Percentiles rank a stretch among this genome's conserved stretches.
These are phyloP conservation scores for Hanseniaspora guilliermondii DNA, from an alignment of 805 yeast species.

Conservation along the genomic window DNA sequence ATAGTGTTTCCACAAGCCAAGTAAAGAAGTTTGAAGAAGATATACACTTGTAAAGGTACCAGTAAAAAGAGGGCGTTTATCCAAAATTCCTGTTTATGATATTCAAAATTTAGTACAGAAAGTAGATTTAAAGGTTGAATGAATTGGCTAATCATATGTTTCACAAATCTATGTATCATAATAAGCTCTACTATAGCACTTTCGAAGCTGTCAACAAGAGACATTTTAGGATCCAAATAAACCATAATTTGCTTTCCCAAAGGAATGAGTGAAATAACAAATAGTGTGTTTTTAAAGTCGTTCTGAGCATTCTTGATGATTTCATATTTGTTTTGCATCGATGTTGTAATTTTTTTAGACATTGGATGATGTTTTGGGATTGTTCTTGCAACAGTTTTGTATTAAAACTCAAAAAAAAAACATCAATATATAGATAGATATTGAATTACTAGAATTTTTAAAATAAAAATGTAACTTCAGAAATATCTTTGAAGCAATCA, in stretches of 20 bases:
- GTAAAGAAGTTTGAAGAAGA: not conserved
- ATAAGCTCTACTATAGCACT: not conserved
- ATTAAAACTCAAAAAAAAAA: too few relatives aligned
- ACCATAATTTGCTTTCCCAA: not conserved
- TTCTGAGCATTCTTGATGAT: not conserved
- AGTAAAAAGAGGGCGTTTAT: not conserved
- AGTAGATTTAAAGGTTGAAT: not conserved
- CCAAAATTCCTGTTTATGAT: not conserved
- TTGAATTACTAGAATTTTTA: too few relatives aligned
- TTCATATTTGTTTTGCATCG: not conserved
- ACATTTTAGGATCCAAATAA: not conserved
- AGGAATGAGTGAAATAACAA: not conserved
- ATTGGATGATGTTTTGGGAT: too few relatives aligned
- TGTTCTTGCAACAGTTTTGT: too few relatives aligned
- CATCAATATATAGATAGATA: too few relatives aligned
- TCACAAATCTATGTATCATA: not conserved
- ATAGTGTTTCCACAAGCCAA: not conserved
- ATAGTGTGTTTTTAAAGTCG: not conserved
- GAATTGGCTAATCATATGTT: not conserved
- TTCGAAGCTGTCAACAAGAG: not conserved
- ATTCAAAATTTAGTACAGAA: not conserved
- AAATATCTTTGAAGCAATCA: too few relatives aligned
- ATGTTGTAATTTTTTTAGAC: too few relatives aligned
- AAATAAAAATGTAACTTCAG: too few relatives aligned
- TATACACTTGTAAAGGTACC: not conserved